These are phyloP conservation scores for Zychaea mexicana DNA, from an alignment of 371 early-diverging fungal genomes.

Conservation along the genomic window DNA sequence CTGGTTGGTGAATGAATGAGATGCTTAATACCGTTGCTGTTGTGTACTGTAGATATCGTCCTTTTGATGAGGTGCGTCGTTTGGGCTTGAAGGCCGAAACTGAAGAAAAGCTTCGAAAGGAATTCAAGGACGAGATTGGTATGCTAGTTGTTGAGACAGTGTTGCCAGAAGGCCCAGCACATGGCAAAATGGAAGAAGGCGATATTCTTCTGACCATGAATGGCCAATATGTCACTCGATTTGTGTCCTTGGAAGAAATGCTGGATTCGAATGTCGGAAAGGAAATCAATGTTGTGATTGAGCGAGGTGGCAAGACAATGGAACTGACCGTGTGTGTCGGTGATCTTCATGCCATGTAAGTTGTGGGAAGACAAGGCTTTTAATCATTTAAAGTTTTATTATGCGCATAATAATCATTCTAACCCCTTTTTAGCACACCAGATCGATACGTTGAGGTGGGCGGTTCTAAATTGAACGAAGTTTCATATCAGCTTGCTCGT, in stretches of 20 bases:
- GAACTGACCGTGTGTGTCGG: slow-evolving; percentile 61
- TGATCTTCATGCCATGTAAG: slow-evolving; percentile 76
- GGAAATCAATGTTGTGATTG: slow-evolving; percentile 63
- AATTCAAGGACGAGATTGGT: slow-evolving; percentile 82
- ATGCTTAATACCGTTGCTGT: too few relatives aligned
- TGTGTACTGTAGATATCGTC: slow-evolving; percentile 49
- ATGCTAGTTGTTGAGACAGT: slow-evolving; percentile 86
- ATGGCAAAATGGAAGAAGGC: slow-evolving; percentile 76
- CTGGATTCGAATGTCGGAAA: slow-evolving; percentile 78
- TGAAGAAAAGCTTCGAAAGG: slow-evolving; percentile 71
- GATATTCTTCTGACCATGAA: slow-evolving; percentile 87
- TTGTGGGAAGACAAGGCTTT: slow-evolving; percentile 9
- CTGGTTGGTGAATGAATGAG: neutral
- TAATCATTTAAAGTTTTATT: neutral
- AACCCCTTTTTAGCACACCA: slow-evolving; percentile 57
- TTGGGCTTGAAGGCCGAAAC: slow-evolving; percentile 69
- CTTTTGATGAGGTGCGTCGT: slow-evolving; percentile 78
- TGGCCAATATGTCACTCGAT: slow-evolving; percentile 77
- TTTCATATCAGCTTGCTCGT: slow-evolving; percentile 88
- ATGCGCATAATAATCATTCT: neutral
- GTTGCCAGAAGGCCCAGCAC: slow-evolving; percentile 84
- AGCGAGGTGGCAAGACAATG: slow-evolving; percentile 77
- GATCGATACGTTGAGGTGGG: slow-evolving; percentile 85
- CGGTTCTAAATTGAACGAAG: slow-evolving; percentile 83
- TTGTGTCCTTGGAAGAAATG: slow-evolving; percentile 80